Evolutionary conservation across 2,329 filamentous ascomycete species (phyloP), one percentile per base, ranked within the genome.

Genomic region (Zasmidium citrigriseum): DNA sequence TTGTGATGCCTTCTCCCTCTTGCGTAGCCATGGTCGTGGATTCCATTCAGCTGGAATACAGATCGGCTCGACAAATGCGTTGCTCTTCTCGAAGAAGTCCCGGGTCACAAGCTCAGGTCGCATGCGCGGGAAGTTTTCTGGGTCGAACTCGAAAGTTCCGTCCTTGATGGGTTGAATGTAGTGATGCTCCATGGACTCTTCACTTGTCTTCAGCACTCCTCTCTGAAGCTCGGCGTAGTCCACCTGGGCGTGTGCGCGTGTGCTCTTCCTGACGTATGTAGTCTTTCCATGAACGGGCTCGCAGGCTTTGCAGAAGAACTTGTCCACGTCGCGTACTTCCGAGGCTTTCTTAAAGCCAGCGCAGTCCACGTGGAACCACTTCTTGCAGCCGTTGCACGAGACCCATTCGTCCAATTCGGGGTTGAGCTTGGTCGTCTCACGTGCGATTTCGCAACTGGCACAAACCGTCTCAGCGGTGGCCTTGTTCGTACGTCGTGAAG

Each of bases 141-240:
- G 79, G 18, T 83, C 75, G 61, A 88, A 87, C 44, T 77, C 78
- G 58, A 88, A 83, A 46, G 81, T 84, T 21, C 85, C 85, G 62
- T 88, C 83, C 66, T 87, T 87, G 72, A 89, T 86, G 5, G 83
- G 82, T 62, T 86, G 80, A 55, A 89, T 86, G 69, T 89, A 89
- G 67, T 88, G 86, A 68, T 89, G 86, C 61, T 88, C 85, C 50
- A 82, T 76, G 27, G 83, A 83, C 60, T 89, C 85, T 54, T 84
- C 83, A 4, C 85, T 85, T 1, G 85, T 85, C 70, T 86, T 86
- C 53, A 89, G 76, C 14, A 88, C 80, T 44, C 86, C 86, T 70
- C 87, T 83, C 64, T 89, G 86, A 44, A 89, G 76, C 49, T 86
- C 85, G 51, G 86, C 86, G 71, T 89, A 89, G 69, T 89, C 86